These are phyloP conservation scores for Moricandia moricandioides DNA, from an alignment of 345 rosid genomes.

Conservation along the genomic window DNA sequence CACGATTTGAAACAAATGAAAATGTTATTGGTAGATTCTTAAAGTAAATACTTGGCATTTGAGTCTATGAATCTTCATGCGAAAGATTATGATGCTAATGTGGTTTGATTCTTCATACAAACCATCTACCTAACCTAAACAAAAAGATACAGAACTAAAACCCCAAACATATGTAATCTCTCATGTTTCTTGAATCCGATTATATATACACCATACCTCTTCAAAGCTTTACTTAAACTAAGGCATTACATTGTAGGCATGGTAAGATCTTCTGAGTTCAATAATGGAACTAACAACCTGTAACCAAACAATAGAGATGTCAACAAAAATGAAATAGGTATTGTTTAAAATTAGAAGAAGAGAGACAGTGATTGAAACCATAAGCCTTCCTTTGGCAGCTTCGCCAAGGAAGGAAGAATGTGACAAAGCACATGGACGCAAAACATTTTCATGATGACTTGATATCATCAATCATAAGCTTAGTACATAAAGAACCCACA, in stretches of 20 bases:
- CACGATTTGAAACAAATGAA: background rate
- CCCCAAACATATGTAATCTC: background rate
- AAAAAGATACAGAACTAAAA: slow-evolving; percentile 11
- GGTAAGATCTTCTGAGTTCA: too few species aligned
- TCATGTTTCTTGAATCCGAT: too few species aligned
- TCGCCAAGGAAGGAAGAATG: slow-evolving; percentile 80
- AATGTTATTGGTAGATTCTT: slow-evolving; percentile 8
- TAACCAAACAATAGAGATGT: too few species aligned
- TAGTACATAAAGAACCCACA: background rate
- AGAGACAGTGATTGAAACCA: too few species aligned
- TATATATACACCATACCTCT: too few species aligned
- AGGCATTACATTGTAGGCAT: too few species aligned
- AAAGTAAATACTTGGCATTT: background rate
- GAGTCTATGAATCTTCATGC: background rate
- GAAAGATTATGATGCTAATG: slow-evolving; percentile 13
- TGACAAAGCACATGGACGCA: slow-evolving; percentile 73
- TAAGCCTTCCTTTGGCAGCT: slow-evolving; percentile 92
- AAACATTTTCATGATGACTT: background rate
- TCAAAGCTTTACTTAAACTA: too few species aligned
- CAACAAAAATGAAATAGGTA: too few species aligned
- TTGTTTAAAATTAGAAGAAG: too few species aligned
- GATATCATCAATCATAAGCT: background rate
- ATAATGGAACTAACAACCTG: too few species aligned
- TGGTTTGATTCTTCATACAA: slow-evolving; percentile 12
- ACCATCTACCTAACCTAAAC: slow-evolving; percentile 28